Evolutionary conservation across 495 filamentous ascomycete species (phyloP), one percentile per base, ranked within the genome.

Genomic region (Bombardia bombarda): DNA sequence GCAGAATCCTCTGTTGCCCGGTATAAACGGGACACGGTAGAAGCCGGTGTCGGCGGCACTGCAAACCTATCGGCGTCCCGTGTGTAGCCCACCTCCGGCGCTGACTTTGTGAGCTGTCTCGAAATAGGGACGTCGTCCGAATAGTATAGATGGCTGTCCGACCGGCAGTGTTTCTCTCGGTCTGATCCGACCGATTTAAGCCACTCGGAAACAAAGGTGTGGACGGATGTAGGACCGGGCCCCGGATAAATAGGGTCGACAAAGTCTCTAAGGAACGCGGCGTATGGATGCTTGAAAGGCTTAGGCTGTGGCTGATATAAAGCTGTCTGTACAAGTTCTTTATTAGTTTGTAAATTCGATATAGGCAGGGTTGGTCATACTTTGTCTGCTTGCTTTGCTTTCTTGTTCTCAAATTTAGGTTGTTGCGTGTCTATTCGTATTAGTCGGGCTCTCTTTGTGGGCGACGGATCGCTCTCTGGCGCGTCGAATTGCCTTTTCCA

Each of bases 141-240:
- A 56, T 45, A 38, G 36, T 49, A 30, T 43, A 49, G 33, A 57
- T 49, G 46, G 40, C 50, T 57, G 37, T 60, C 53, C 40, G 53
- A 60, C 39, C 56, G 50, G 24, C 24, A 26, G 24, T 26, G 43
- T 49, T 50, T 51, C 40, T 51, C 47, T 52, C 43, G 53, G 34
- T 51, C 42, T 35, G 52, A 50, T 26, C 38, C 55, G 34, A 54
- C 31, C 43, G 52, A 58, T 39, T 58, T 44, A 42, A 59, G 52
- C 56, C 56, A 59, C 46, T 56, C 46, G 40, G 56, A 56, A 43
- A 60, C 45, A 41, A 47, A 46, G 46, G 46, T 54, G 44, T 58
- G 17, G 48, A 55, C 42, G 43, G 55, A 53, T 13, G 28, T 43
- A 38, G 55, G 45, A 50, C 38, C 20, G 40, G 43, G 42, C 39